Percentiles rank a stretch among this genome's conserved stretches.
These are phyloP conservation scores for Abrus pulchellus DNA, from an alignment of 306 rosid genomes.

Conservation along the genomic window DNA sequence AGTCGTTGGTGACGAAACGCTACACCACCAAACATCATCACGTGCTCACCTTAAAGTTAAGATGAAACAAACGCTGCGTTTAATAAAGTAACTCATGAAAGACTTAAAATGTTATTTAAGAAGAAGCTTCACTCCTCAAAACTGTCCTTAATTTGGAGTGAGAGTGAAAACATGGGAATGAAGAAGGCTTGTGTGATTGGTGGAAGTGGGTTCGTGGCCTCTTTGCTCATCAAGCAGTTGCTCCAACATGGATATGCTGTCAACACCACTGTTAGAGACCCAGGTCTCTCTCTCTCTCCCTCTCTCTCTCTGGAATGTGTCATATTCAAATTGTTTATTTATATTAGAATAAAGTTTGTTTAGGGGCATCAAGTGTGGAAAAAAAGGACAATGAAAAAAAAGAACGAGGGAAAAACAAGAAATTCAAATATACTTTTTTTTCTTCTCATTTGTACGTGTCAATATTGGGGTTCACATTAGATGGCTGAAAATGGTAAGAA, in stretches of 20 bases:
- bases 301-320: background rate
- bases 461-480: too few relatives aligned
- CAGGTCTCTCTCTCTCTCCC: conserved; percentile 49
- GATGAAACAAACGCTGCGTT: background rate
- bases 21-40: conserved; percentile 22
- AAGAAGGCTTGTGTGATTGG: conserved; percentile 83
- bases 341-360: background rate
- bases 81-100: conserved; percentile 20
- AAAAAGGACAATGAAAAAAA: too few relatives aligned
- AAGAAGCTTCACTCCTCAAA: background rate
- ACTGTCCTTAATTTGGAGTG: background rate
- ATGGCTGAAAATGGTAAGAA: too few relatives aligned
- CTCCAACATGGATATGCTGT: conserved; percentile 78
- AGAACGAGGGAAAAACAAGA: too few relatives aligned
- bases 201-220: conserved; percentile 76
- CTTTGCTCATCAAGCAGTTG: conserved; percentile 68
- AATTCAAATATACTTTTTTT: too few relatives aligned
- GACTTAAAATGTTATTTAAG: conserved; percentile 28
- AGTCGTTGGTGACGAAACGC: conserved; percentile 13
- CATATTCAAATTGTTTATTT: background rate
- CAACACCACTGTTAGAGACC: conserved; percentile 77
- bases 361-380: too few relatives aligned
- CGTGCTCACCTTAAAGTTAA: conserved; percentile 43
- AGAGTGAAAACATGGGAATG: conserved; percentile 52
- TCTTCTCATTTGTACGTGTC: too few relatives aligned